Evolutionary conservation across 2,329 filamentous ascomycete genomes (phyloP).

Genomic region (Pseudogymnoascus sp.): DNA sequence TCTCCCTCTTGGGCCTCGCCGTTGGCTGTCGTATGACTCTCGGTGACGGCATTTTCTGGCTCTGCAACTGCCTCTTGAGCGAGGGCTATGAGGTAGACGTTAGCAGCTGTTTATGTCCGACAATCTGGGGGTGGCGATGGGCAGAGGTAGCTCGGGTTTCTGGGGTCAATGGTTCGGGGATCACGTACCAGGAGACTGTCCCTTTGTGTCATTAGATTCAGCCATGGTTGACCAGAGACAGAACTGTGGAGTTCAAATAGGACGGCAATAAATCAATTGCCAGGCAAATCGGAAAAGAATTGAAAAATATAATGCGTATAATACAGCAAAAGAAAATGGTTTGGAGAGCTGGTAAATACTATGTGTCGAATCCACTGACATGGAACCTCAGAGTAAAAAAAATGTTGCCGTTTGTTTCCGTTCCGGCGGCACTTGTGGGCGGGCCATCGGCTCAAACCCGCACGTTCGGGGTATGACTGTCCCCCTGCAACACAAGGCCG

Average conservation of each 20-base stretch:
- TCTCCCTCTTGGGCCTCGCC: slow-evolving; percentile 20
- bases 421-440: slow-evolving; percentile 6
- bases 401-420: slow-evolving; percentile 9
- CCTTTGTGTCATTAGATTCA: slow-evolving; percentile 25
- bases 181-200: slow-evolving; percentile 23
- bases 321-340: slow-evolving; percentile 9
- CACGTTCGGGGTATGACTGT: not conserved
- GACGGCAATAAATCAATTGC: slow-evolving; percentile 10
- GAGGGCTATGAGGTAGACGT: not conserved
- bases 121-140: not conserved
- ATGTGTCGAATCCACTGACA: slow-evolving; percentile 5
- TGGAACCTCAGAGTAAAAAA: slow-evolving; percentile 6
- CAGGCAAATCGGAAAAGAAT: slow-evolving; percentile 10
- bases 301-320: slow-evolving; percentile 10
- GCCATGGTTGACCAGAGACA: slow-evolving; percentile 21
- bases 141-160: not conserved
- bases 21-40: slow-evolving; percentile 21
- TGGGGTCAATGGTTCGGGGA: not conserved
- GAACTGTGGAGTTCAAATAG: slow-evolving; percentile 6
- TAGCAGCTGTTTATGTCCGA: not conserved
- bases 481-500: not conserved
- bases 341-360: slow-evolving; percentile 11
- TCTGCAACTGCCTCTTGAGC: slow-evolving; percentile 8
- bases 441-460: slow-evolving; percentile 7
- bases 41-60: slow-evolving; percentile 17